Percentiles rank a stretch among this genome's conserved stretches.
phyloP scores from a whole-genome alignment of 192 early-diverging fungal species.

The Chytriomyces sp. region DNA sequence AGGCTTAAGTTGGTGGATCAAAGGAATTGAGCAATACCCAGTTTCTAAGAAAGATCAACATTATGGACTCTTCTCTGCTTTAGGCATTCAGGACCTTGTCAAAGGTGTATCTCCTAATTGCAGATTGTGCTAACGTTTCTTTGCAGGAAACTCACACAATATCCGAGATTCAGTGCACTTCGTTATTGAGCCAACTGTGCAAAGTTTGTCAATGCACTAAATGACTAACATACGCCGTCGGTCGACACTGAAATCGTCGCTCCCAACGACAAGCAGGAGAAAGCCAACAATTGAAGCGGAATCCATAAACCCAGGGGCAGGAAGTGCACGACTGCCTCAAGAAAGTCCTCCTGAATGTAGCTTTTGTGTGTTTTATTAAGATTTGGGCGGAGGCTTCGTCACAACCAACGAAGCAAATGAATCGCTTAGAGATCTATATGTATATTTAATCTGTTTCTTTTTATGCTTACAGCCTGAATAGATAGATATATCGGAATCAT shows the following conservation, averaged over 20 bases:
- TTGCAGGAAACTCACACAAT: conserved; percentile 78
- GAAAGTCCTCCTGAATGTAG: conserved; percentile 48
- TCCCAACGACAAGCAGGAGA: background rate
- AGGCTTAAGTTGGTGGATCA: conserved; percentile 81
- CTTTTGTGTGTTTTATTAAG: conserved; percentile 84
- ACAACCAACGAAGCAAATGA: conserved; percentile 74
- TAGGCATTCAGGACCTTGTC: conserved; percentile 86
- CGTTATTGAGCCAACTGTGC: conserved; percentile 70
- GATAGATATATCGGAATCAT: conserved; percentile 99
- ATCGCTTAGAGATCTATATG: conserved; percentile 58
- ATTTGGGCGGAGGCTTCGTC: conserved; percentile 86
- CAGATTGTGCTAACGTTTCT: conserved; percentile 85
- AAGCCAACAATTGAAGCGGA: background rate
- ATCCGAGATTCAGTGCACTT: conserved; percentile 89
- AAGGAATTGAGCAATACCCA: conserved; percentile 80
- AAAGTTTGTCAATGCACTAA: conserved; percentile 2
- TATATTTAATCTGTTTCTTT: too few relatives aligned
- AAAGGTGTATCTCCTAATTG: conserved; percentile 58
- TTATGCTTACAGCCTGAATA: too few relatives aligned
- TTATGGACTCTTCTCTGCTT: conserved; percentile 99
- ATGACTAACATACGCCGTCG: background rate
- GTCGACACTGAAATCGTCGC: background rate
- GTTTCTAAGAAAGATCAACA: conserved; percentile 72
- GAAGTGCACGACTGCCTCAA: background rate
- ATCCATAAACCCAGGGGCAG: background rate